Evolutionary conservation across 176 grass and related monocot genomes (phyloP), one percentile per base, ranked within the genome.

Genomic region (Phoenix dactylifera): DNA sequence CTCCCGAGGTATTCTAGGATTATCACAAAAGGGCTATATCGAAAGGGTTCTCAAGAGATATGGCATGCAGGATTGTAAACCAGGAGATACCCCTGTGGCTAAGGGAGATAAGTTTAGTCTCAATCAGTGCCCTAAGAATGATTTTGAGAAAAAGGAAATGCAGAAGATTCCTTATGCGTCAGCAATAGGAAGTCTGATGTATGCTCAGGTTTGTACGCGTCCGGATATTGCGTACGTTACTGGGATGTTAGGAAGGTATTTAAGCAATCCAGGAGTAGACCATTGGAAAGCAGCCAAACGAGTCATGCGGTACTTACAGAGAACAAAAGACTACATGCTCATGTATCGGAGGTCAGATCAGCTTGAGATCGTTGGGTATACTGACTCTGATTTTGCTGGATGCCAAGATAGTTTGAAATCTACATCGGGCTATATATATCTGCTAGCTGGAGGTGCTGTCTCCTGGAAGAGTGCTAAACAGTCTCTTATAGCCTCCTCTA

Each of bases 321-420:
- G n/a, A n/a, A n/a, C n/a, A n/a, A 55, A 55, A 55, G 54, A 55
- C 19, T 55, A 55, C 7, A 55, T 22, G 17, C 54, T 55, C 54
- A 55, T 6, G 1, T 55, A 55, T 55, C 3, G 1, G 4, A 57
- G 4, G 4, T 7, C 6, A 9, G 6, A 22, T 22, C 4, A 22
- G 0, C 7, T 57, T 0, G 5, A 57, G 20, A 57, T 57, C 54
- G 22, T 24, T 57, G 18, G 54, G 2, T 57, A 57, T 22, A 22
- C 7, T 24, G 20, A 57, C 54, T 55, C 3, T 6, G 17, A 55
- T 19, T 58, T 58, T 26, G 56, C 0, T 3, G 7, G 12, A 58
- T 15, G 56, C 17, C 10, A 58, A 58, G 22, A 58, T 58, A 58
- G 56, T 58, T 2, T 1, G 9, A 15, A 16, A 26, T 58, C 23